These are phyloP conservation scores for Colletotrichum agaves DNA, from an alignment of 2,329 filamentous ascomycete species.

Conservation along the genomic window DNA sequence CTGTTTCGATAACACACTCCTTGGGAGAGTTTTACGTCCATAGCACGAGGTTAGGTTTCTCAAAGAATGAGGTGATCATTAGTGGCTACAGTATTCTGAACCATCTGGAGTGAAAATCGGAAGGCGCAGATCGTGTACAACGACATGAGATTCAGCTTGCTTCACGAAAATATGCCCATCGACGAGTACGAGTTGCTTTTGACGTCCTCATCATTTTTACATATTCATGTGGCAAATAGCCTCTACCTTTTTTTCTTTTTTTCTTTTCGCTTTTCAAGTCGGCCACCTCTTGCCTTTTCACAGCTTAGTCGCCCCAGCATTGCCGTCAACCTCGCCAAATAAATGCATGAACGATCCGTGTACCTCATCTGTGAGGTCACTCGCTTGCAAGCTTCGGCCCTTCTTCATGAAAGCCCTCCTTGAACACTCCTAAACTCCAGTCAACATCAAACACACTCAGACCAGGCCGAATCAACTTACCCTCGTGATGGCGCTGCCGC, in stretches of 20 bases:
- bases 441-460: slow-evolving; percentile 33
- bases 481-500: slow-evolving; percentile 86
- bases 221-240: too few relatives aligned
- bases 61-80: too few relatives aligned
- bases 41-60: not conserved
- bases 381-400: slow-evolving; percentile 89
- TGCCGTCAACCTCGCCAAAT: slow-evolving; percentile 75
- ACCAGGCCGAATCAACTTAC: slow-evolving; percentile 55
- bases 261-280: too few relatives aligned
- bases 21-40: not conserved
- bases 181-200: too few relatives aligned
- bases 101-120: too few relatives aligned
- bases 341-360: slow-evolving; percentile 82
- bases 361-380: slow-evolving; percentile 91
- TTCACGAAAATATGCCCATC: too few relatives aligned
- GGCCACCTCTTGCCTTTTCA: slow-evolving; percentile 34
- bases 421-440: slow-evolving; percentile 75
- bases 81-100: too few relatives aligned
- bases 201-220: too few relatives aligned
- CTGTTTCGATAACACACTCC: not conserved
- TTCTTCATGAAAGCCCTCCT: slow-evolving; percentile 86
- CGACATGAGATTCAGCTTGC: too few relatives aligned
- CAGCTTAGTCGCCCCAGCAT: slow-evolving; percentile 49
- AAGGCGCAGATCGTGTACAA: too few relatives aligned
- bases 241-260: too few relatives aligned